phyloP scores from a whole-genome alignment of 2,329 filamentous ascomycete genomes.

The Exophiala sideris region DNA sequence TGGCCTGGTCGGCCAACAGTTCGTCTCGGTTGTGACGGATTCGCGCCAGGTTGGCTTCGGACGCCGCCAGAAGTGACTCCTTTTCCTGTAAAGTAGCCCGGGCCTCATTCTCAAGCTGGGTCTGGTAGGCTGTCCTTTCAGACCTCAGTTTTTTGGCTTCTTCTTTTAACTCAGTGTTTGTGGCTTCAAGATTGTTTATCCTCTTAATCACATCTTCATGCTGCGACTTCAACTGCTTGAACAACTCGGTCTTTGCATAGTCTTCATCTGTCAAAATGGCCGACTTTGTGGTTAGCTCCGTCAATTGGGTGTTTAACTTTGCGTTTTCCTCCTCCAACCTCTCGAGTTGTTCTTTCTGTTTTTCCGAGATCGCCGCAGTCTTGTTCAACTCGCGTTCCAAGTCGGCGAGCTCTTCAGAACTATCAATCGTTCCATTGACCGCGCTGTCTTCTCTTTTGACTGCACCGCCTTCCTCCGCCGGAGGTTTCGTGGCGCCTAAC shows the following conservation, averaged over 20 bases:
- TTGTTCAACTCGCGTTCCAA: conserved; percentile 75
- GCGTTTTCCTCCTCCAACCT: conserved; percentile 74
- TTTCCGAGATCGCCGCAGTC: conserved; percentile 69
- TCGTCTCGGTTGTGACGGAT: conserved; percentile 84
- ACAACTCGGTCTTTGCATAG: conserved; percentile 86
- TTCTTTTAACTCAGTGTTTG: conserved; percentile 77
- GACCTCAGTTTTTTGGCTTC: conserved; percentile 81
- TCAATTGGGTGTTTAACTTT: conserved; percentile 72
- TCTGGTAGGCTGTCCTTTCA: conserved; percentile 78
- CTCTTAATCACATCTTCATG: conserved; percentile 90
- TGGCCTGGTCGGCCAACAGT: conserved; percentile 72
- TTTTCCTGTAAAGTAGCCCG: conserved; percentile 70
- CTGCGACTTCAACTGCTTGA: conserved; percentile 85
- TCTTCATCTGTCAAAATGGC: conserved; percentile 82
- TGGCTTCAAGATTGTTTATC: conserved; percentile 86
- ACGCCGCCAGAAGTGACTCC: conserved; percentile 74
- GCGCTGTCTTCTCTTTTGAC: conserved; percentile 51
- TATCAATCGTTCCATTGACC: conserved; percentile 54
- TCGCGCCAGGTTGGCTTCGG: conserved; percentile 80
- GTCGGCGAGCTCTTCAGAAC: conserved; percentile 59
- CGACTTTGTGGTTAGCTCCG: conserved; percentile 60
- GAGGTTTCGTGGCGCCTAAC: conserved; percentile 56
- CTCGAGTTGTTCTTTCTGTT: conserved; percentile 86
- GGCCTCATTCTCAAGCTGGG: conserved; percentile 76
- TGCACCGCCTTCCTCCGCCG: conserved; percentile 44